A percentile compares a stretch with the other conserved stretches of the same genome.
These are phyloP conservation scores for Nothophoma quercina DNA, from an alignment of 2,329 filamentous ascomycete genomes.

Conservation along the genomic window DNA sequence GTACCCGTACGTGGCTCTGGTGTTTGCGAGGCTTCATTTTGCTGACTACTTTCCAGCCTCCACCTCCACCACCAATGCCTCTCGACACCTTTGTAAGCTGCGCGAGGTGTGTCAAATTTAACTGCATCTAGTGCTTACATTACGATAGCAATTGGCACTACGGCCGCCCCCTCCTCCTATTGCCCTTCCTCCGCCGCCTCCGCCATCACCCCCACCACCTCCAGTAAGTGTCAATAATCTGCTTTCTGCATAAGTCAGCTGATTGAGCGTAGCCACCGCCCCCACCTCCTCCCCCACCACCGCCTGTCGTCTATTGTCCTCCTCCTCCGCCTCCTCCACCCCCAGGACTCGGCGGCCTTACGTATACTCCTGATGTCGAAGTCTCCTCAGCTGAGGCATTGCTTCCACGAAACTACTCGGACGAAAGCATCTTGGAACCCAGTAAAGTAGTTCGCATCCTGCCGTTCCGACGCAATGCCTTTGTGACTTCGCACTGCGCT, in stretches of 20 bases:
- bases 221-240: neutral
- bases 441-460: conserved; percentile 29
- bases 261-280: conserved; percentile 18
- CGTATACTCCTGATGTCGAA: conserved; percentile 9
- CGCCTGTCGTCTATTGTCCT: conserved; percentile 3
- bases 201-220: conserved; percentile 19
- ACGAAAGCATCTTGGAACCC: conserved; percentile 21
- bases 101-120: too few species aligned
- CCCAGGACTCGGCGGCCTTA: neutral
- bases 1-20: neutral
- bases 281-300: conserved; percentile 22
- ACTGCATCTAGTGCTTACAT: too few species aligned
- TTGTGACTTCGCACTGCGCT: conserved; percentile 32
- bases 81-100: neutral
- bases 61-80: conserved; percentile 19
- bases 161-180: neutral
- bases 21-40: neutral
- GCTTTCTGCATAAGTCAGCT: neutral
- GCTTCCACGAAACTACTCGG: conserved; percentile 32
- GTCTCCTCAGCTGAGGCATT: conserved; percentile 25
- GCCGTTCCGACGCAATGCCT: conserved; percentile 37
- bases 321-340: conserved; percentile 19
- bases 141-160: neutral
- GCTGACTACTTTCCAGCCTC: conserved; percentile 4
- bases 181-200: neutral